A percentile compares a stretch with the other conserved stretches of the same genome.
Conservation (phyloP, 768 basidiomycete species). For the Collybiopsis confluens region DNA sequence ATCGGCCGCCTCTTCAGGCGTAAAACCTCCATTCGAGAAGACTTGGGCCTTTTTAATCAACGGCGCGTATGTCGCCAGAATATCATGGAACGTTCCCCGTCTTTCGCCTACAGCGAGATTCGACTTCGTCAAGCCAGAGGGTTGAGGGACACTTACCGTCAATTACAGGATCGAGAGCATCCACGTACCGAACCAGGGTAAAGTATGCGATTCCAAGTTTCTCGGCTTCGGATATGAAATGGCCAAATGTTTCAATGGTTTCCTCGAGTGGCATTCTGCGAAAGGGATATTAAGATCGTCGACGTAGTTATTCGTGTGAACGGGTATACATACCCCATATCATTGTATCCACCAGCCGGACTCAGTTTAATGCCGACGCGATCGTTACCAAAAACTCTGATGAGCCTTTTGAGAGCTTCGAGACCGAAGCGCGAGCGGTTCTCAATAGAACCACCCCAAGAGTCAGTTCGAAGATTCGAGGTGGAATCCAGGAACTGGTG, state of each 20-base stretch:
- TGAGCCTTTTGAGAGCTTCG: slow-evolving; percentile 27
- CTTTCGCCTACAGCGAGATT: no score
- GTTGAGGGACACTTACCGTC: slow-evolving; percentile 6
- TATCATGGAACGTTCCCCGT: slow-evolving; percentile 23
- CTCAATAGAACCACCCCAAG: slow-evolving; percentile 40
- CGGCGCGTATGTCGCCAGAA: slow-evolving; percentile 21
- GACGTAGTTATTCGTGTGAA: not conserved
- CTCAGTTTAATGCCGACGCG: slow-evolving; percentile 17
- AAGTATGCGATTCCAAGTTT: slow-evolving; percentile 23
- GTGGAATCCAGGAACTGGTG: slow-evolving; percentile 31
- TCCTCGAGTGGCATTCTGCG: slow-evolving; percentile 40
- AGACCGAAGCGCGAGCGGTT: slow-evolving; percentile 37
- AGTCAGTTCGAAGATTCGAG: slow-evolving; percentile 34
- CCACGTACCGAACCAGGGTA: not conserved
- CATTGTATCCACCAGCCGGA: slow-evolving; percentile 27
- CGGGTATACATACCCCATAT: slow-evolving; percentile 18
- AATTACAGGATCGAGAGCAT: not conserved
- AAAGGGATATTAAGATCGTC: not conserved
- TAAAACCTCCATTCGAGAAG: slow-evolving; percentile 23
- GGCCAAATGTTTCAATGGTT: slow-evolving; percentile 35
- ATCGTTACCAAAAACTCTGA: slow-evolving; percentile 28
- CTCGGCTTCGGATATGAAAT: slow-evolving; percentile 37
- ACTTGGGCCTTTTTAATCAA: slow-evolving; percentile 18
- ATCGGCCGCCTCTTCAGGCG: slow-evolving; percentile 17
- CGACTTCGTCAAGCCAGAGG: no score